phyloP scores from a whole-genome alignment of 495 filamentous ascomycete genomes.

The Patellaria atrata region DNA sequence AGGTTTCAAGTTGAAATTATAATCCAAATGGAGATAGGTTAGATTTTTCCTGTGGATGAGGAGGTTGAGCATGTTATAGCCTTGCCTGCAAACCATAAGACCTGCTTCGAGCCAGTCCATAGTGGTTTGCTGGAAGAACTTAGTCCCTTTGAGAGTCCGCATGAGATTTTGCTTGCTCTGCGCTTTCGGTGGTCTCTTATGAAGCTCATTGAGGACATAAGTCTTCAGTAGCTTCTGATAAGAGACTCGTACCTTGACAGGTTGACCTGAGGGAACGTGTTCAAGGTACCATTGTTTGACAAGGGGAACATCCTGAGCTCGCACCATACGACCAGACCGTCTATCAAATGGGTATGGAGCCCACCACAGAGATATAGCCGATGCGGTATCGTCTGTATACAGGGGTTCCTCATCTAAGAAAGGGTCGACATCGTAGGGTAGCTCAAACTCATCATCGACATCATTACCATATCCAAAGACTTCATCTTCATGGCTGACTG shows the following conservation, averaged over 20 bases:
- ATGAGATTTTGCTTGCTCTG: slow-evolving; percentile 89
- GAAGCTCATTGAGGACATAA: slow-evolving; percentile 90
- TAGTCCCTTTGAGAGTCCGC: slow-evolving; percentile 80
- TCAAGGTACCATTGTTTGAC: slow-evolving; percentile 99
- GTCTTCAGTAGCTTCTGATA: slow-evolving; percentile 98
- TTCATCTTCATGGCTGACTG: slow-evolving; percentile 85
- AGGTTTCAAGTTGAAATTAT: slow-evolving; percentile 99
- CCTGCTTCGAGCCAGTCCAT: slow-evolving; percentile 99
- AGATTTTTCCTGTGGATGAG: slow-evolving; percentile 97
- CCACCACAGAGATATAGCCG: slow-evolving; percentile 95
- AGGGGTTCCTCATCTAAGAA: slow-evolving; percentile 85
- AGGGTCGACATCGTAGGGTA: slow-evolving; percentile 68
- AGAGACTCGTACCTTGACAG: slow-evolving; percentile 96
- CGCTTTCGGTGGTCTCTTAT: slow-evolving; percentile 87
- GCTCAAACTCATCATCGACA: slow-evolving; percentile 78
- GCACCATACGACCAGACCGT: slow-evolving; percentile 92
- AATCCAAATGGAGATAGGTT: slow-evolving; percentile 96
- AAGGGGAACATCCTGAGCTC: slow-evolving; percentile 90
- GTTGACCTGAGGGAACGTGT: slow-evolving; percentile 82
- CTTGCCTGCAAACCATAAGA: slow-evolving; percentile 93
- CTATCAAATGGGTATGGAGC: slow-evolving; percentile 94
- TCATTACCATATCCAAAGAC: slow-evolving; percentile 76
- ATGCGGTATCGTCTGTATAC: slow-evolving; percentile 77
- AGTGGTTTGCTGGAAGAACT: slow-evolving; percentile 98
- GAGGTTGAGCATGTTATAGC: slow-evolving; percentile 98